Percentiles rank a stretch among this genome's conserved stretches.
Evolutionary conservation across 176 grass and related monocot genomes (phyloP).

Genomic region (Oryza meridionalis): DNA sequence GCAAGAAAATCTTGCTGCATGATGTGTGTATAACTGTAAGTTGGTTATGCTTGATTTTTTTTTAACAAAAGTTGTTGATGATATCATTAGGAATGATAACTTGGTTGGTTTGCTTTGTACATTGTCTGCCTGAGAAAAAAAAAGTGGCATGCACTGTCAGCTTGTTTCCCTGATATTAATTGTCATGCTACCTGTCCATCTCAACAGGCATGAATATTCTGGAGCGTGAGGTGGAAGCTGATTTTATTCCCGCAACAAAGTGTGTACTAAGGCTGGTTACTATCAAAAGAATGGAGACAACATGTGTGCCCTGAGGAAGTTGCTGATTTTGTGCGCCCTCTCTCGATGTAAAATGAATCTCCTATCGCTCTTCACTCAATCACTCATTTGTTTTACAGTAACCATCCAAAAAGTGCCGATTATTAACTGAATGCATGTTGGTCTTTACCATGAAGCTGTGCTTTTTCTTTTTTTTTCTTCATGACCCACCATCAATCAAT

Average conservation of each 20-base stretch:
- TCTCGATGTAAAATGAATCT: constrained; percentile 44
- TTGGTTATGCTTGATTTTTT: constrained; percentile 20
- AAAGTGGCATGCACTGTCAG: constrained; percentile 12
- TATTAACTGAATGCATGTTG: neutral
- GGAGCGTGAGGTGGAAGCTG: neutral
- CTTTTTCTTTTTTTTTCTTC: neutral
- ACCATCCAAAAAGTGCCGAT: neutral
- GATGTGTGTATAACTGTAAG: constrained; percentile 36
- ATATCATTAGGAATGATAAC: constrained; percentile 40
- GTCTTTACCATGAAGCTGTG: neutral
- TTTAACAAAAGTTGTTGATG: constrained; percentile 22
- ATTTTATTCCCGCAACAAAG: constrained; percentile 12
- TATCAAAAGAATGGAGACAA: constrained; percentile 14
- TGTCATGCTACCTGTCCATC: constrained; percentile 29
- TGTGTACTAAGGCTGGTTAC: constrained; percentile 13
- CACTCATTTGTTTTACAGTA: constrained; percentile 3
- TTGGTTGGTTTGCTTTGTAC: constrained; percentile 32
- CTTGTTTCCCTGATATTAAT: constrained; percentile 21
- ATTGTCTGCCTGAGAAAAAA: constrained; percentile 33
- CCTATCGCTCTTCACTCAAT: neutral
- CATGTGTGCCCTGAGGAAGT: constrained; percentile 33
- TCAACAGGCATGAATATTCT: constrained; percentile 55
- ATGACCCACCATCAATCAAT: constrained; percentile 3
- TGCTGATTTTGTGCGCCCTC: constrained; percentile 38
- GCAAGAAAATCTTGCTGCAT: constrained; percentile 16